Base-by-base conservation (phyloP, 345 rosid genomes). In the Adansonia digitata region DNA sequence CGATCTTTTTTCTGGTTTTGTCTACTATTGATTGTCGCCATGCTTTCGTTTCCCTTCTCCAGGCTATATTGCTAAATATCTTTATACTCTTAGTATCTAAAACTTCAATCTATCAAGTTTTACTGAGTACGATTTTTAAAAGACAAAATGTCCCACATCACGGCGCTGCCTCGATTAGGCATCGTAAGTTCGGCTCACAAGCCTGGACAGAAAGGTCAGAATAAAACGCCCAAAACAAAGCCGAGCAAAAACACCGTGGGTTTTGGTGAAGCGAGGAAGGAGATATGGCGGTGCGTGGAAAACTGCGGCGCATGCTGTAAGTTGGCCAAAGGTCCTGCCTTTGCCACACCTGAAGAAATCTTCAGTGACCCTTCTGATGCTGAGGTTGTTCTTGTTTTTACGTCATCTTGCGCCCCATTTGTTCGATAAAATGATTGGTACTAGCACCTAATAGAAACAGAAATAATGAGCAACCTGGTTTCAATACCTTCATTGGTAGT, bases 301-400 rank as follows among this genome's bases (percentile, higher is more conserved):
- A 81, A 86, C 2, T 92, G 97, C 57, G 97, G 97, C 31, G 97
- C 98, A 7, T 92, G 97, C 78, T 94, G 98, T 86, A 90, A 92
- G 86, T 77, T 94, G 26, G 94, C 79, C n/a, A 94, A 90, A 70
- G 97, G 88, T 55, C 92, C 94, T 14, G 79, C 87, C 70, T 92
- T 92, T 27, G 80, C 85, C 27, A 82, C 91, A 9, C 97, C 98
- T 11, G 97, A 92, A 72, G 97, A 94, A 75, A 88, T 92, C 78
- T 90, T 92, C 79, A 80, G 80, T 1, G 64, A 88, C 75, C 89
- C 92, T 17, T 53, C 60, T 2, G 98, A 89, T 18, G 17, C 90
- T 2, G 82, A 90, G 97, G 98, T 89, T 40, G 10, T 52, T 57
- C 75, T 63, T 7, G 5, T 20, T 18, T 29, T 13, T 0, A 0